Percentiles rank a stretch among this genome's conserved stretches.
phyloP scores from a whole-genome alignment of 768 basidiomycete genomes.

The Sporobolomyces roseus region DNA sequence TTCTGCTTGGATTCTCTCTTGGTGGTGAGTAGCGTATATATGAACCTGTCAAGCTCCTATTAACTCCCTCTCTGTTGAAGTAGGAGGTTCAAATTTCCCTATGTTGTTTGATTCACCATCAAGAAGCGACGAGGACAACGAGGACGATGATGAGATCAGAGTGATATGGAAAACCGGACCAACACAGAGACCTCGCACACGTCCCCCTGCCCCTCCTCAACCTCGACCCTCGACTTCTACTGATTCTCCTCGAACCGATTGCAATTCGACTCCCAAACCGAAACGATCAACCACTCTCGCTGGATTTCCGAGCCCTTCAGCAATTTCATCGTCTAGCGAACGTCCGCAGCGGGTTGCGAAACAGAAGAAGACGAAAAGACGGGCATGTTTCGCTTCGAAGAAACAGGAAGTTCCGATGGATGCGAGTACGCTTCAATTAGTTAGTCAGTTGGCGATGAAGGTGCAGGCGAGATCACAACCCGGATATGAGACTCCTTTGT shows the following conservation, averaged over 20 bases:
- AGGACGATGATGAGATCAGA: neutral
- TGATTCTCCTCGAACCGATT: neutral
- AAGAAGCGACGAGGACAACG: neutral
- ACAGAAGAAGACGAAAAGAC: neutral
- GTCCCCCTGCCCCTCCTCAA: neutral
- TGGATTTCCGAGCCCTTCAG: neutral
- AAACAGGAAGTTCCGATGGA: neutral
- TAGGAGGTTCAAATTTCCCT: neutral
- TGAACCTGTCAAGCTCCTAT: too few species aligned
- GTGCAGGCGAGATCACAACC: slow-evolving; percentile 4
- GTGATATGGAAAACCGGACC: slow-evolving; percentile 11
- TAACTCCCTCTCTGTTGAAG: too few species aligned
- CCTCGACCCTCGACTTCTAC: neutral
- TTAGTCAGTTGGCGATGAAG: slow-evolving; percentile 10
- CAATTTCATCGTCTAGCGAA: neutral
- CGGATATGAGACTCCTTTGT: neutral
- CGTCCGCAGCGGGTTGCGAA: neutral
- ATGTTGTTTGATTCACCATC: neutral
- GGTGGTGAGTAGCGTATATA: too few species aligned
- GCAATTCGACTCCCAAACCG: neutral
- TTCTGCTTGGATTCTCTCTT: too few species aligned
- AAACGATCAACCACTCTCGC: neutral
- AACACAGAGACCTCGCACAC: neutral
- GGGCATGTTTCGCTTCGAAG: too few species aligned
- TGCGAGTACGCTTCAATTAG: neutral